A percentile compares a stretch with the other conserved stretches of the same genome.
phyloP scores from a whole-genome alignment of 345 rosid species.

The Brassica juncea region DNA sequence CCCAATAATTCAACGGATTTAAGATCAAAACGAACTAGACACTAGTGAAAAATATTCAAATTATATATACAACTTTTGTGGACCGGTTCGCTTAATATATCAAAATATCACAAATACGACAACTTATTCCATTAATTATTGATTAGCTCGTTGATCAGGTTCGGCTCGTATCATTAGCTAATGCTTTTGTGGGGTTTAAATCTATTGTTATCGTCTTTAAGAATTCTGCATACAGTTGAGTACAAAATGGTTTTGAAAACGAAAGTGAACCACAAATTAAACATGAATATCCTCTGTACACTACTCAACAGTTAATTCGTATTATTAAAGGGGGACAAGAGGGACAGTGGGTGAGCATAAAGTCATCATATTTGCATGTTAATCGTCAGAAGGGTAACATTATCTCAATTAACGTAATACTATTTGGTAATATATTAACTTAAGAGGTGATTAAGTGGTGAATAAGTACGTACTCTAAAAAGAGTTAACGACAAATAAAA shows the following conservation, averaged over 20 bases:
- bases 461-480: conserved; percentile 24
- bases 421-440: not conserved
- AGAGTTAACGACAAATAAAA: conserved; percentile 6
- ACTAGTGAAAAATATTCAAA: not conserved
- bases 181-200: not conserved
- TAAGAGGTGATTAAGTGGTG: conserved; percentile 16
- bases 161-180: not conserved
- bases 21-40: not conserved
- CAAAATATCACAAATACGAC: not conserved
- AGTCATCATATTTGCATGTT: conserved; percentile 39
- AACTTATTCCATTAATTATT: not conserved
- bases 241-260: not conserved
- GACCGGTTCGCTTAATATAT: conserved; percentile 1
- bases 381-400: conserved; percentile 37
- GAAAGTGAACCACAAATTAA: not conserved
- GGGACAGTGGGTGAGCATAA: conserved; percentile 35
- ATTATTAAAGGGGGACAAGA: conserved; percentile 19
- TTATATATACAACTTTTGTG: not conserved
- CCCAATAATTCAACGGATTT: not conserved
- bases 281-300: not conserved
- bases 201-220: not conserved
- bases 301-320: not conserved
- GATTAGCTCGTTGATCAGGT: conserved; percentile 2
- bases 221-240: not conserved
- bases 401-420: conserved; percentile 11